phyloP scores from a whole-genome alignment of 192 early-diverging fungal species.

The Coemansia asiatica region DNA sequence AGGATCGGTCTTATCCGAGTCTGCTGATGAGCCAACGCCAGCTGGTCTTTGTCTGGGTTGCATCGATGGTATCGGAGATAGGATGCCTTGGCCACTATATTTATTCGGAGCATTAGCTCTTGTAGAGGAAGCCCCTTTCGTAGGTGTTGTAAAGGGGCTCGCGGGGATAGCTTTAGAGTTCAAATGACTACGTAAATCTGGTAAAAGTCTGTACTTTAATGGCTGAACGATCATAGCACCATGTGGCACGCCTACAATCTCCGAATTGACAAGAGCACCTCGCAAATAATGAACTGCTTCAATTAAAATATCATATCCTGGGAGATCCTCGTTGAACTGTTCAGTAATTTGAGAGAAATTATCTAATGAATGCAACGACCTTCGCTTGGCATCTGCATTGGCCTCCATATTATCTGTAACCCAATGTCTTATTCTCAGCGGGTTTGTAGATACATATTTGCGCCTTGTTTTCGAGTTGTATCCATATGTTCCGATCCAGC shows the following conservation, averaged over 20 bases:
- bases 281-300: neutral
- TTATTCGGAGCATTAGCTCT: too few relatives aligned
- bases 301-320: neutral
- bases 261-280: neutral
- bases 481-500: constrained; percentile 5
- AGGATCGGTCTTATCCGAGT: too few relatives aligned
- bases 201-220: neutral
- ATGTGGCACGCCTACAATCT: neutral
- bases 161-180: neutral
- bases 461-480: neutral
- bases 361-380: neutral
- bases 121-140: too few relatives aligned
- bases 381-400: neutral
- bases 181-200: neutral
- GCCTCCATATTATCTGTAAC: neutral
- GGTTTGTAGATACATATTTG: neutral
- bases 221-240: neutral
- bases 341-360: neutral
- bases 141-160: neutral
- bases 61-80: too few relatives aligned
- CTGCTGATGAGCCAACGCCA: too few relatives aligned
- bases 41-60: too few relatives aligned
- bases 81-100: too few relatives aligned
- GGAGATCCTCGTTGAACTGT: neutral
- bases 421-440: neutral